Conservation (phyloP, 2,329 filamentous ascomycete genomes). For the Arthroderma sp. region DNA sequence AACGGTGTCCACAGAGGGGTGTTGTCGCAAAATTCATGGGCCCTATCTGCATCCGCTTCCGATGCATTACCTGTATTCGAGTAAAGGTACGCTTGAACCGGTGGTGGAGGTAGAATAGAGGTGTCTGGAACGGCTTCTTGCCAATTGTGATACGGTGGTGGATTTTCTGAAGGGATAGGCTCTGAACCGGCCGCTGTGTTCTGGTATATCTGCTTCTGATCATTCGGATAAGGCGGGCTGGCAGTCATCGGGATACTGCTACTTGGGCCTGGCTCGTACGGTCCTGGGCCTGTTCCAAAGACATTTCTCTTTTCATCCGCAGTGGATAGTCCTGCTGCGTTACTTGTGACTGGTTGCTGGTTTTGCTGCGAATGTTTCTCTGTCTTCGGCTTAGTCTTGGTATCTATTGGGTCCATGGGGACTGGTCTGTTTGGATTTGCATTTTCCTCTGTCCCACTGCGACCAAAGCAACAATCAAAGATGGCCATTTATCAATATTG, state of each 20-base stretch:
- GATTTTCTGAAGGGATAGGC: conserved; percentile 12
- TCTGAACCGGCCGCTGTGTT: not conserved
- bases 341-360: not conserved
- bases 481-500: not conserved
- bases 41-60: conserved; percentile 40
- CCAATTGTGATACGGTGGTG: conserved; percentile 51
- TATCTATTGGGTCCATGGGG: not conserved
- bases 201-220: not conserved
- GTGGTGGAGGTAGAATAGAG: conserved; percentile 46
- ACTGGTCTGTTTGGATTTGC: not conserved
- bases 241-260: too few relatives aligned
- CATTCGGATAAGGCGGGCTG: not conserved
- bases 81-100: conserved; percentile 38
- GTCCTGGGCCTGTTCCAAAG: not conserved
- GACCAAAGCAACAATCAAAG: not conserved
- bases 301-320: not conserved
- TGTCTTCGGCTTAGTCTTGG: not conserved
- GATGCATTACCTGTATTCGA: conserved; percentile 47
- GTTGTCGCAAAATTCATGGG: conserved; percentile 41
- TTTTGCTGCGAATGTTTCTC: not conserved
- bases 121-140: conserved; percentile 45
- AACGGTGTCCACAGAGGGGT: conserved; percentile 40
- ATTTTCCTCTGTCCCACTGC: not conserved
- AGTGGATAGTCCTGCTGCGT: not conserved
- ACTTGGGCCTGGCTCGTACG: too few relatives aligned